Evolutionary conservation across 1,284 basidiomycete species (phyloP).

Genomic region (Marasmius oreades): DNA sequence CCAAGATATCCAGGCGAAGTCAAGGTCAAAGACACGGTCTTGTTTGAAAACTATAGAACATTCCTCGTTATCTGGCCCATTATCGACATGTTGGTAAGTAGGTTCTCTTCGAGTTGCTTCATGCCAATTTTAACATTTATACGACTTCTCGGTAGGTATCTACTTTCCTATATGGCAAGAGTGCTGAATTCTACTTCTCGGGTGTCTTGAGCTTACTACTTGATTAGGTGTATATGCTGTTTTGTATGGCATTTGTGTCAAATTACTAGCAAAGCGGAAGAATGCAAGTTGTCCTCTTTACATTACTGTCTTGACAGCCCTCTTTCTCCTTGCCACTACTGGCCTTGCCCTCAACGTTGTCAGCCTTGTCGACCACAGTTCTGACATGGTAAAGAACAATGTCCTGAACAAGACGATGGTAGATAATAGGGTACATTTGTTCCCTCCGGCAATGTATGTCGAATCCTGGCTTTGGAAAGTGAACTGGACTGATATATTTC

Average conservation of each 20-base stretch:
- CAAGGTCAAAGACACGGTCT: no score
- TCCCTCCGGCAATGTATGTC: background rate
- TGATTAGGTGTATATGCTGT: background rate
- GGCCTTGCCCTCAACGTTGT: background rate
- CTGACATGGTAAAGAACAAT: background rate
- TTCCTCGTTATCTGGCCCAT: background rate
- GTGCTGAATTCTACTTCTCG: background rate
- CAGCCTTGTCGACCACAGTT: background rate
- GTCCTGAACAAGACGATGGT: background rate
- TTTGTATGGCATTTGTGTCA: background rate
- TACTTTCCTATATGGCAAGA: background rate
- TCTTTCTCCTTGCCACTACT: background rate
- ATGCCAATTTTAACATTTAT: background rate
- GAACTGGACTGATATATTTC: background rate
- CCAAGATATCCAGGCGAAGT: no score
- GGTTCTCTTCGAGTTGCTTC: background rate
- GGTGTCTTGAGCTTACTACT: background rate
- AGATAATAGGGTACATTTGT: background rate
- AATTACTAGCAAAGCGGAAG: background rate
- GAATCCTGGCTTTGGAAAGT: background rate
- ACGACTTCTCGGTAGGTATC: background rate
- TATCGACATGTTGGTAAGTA: background rate
- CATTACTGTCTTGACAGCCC: background rate
- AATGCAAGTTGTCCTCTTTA: background rate
- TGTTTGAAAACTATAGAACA: background rate